phyloP scores from a whole-genome alignment of 2,329 filamentous ascomycete species.

The Ceratocystis eucalypticola region DNA sequence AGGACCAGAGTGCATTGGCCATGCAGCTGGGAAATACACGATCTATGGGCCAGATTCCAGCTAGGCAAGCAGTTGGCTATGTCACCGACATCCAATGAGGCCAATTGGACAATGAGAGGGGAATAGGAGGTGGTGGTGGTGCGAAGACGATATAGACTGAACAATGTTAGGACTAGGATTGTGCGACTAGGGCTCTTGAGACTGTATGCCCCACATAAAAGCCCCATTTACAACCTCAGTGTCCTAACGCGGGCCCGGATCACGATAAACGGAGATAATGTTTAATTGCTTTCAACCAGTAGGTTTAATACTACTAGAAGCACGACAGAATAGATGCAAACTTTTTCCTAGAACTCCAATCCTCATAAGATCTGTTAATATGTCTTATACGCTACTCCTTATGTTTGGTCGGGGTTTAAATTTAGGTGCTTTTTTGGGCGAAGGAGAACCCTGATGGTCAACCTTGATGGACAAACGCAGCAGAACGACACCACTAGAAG shows the following conservation, averaged over 20 bases:
- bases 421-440: not conserved
- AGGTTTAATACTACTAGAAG: not conserved
- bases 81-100: constrained; percentile 26
- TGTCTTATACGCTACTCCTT: not conserved
- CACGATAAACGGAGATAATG: not conserved
- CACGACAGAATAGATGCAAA: not conserved
- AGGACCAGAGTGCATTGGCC: constrained; percentile 32
- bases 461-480: constrained; percentile 19
- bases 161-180: not conserved
- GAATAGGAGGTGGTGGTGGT: not conserved
- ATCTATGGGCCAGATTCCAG: constrained; percentile 18
- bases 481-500: not conserved
- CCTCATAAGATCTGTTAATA: not conserved
- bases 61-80: constrained; percentile 41
- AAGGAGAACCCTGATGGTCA: constrained; percentile 19
- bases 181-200: not conserved
- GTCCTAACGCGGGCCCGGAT: constrained; percentile 6
- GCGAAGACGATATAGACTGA: not conserved
- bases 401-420: not conserved
- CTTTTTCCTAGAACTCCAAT: not conserved
- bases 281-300: not conserved
- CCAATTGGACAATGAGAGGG: not conserved
- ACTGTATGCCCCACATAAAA: not conserved
- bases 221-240: constrained; percentile 18
- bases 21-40: constrained; percentile 33